These are phyloP conservation scores for Fomitopsis schrenkii DNA, from an alignment of 1,284 basidiomycete species.

Conservation along the genomic window DNA sequence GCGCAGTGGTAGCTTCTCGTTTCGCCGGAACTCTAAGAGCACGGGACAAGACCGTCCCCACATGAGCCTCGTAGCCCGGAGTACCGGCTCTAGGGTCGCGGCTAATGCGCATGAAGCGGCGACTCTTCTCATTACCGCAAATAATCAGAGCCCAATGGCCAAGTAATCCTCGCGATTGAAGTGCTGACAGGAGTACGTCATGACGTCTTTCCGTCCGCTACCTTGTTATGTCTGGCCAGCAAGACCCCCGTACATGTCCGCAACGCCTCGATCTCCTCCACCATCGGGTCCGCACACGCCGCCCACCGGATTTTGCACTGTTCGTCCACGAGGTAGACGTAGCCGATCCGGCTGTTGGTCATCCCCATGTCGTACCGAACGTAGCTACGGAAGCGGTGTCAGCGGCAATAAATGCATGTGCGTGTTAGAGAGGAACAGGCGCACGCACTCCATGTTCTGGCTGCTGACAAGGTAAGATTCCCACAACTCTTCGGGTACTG, in stretches of 20 bases:
- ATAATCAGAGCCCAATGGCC: too few species aligned
- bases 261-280: conserved; percentile 70
- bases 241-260: conserved; percentile 75
- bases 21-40: too few species aligned
- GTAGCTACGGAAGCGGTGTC: conserved; percentile 38
- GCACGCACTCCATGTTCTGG: conserved; percentile 71
- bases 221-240: conserved; percentile 42
- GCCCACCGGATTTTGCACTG: conserved; percentile 90
- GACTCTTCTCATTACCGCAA: too few species aligned
- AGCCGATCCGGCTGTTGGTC: conserved; percentile 90
- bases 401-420: background rate
- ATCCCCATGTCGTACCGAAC: conserved; percentile 82
- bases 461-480: conserved; percentile 78
- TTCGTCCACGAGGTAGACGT: conserved; percentile 89
- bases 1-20: too few species aligned
- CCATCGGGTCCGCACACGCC: conserved; percentile 80
- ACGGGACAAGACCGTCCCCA: too few species aligned
- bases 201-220: background rate
- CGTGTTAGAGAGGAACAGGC: background rate
- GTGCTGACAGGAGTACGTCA: background rate
- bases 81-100: too few species aligned
- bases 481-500: conserved; percentile 65
- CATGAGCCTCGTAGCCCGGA: too few species aligned
- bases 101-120: too few species aligned
- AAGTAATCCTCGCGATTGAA: background rate